Base-by-base conservation (phyloP, 164 flowering plant genomes). In the Stephania cephalantha region DNA sequence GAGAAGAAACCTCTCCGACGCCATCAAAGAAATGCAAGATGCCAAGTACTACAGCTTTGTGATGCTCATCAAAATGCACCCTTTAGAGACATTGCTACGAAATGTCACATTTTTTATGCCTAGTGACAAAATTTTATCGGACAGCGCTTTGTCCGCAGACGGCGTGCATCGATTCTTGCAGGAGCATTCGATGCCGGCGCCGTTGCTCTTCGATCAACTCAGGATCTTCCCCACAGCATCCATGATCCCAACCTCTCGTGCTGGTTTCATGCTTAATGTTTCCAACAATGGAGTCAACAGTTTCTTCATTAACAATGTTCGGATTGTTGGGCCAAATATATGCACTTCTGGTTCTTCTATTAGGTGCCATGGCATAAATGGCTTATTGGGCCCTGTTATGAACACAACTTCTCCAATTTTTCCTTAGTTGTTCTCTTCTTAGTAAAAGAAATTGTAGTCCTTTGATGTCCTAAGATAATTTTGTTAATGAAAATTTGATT, bases 61-160 rank as follows among this genome's bases (percentile, higher is more conserved):
- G 65, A 85, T 82, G 85, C 90, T 95, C 29, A 63, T 92, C 71
- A 87, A 90, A 73, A 88, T 95, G 93, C 71, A 82, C 67, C 88
- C 88, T 25, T 77, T 77, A 6, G 80, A 81, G 50, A 82, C 71
- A 12, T 20, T 86, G 35, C 85, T 78, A n/a, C 81, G 63, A 30
- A 90, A 89, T 73, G 58, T 91, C 82, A 91, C 97, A 46, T 91
- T 92, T 86, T 77, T 95, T 79, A 91, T 95, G 97, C 98, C 98
- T 29, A 86, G 83, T n/a, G 97, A 93, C 73, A 69, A 83, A 48
- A 74, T 61, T 53, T 83, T 95, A 9, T 81, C 95, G 5, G 75
- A 71, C 3, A 74, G 75, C n/a, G 22, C 25, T 0, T 68, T 92
- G 7, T 78, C 79, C 0, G 80, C 74, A 7, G 55, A 76, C 31